A percentile compares a stretch with the other conserved stretches of the same genome.
Conservation (phyloP, 1,139 yeast species). For the Barnettozyma hawaiiensis region DNA sequence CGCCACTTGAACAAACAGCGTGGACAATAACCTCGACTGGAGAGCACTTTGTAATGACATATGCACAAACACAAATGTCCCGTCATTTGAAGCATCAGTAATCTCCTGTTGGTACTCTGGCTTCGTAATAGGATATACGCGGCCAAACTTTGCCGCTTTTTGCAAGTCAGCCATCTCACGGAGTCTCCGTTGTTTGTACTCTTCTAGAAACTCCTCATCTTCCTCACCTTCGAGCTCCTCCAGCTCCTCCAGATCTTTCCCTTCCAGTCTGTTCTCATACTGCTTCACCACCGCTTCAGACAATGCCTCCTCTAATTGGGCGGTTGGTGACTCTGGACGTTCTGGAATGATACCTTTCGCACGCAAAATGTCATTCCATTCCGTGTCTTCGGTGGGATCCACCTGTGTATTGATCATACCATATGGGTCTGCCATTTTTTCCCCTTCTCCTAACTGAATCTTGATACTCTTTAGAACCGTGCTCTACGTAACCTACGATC, state of each 20-base stretch:
- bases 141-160: conserved; percentile 64
- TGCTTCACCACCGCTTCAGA: conserved; percentile 77
- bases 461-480: no score
- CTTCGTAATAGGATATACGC: conserved; percentile 69
- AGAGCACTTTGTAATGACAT: conserved; percentile 62
- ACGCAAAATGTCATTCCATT: conserved; percentile 94
- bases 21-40: conserved; percentile 67
- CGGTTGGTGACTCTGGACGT: conserved; percentile 84
- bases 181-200: conserved; percentile 71
- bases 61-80: conserved; percentile 63
- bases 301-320: conserved; percentile 77
- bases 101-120: conserved; percentile 85
- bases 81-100: conserved; percentile 63
- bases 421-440: conserved; percentile 13
- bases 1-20: conserved; percentile 49
- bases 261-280: conserved; percentile 52
- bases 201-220: conserved; percentile 68
- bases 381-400: conserved; percentile 94
- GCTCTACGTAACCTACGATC: no score
- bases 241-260: conserved; percentile 68
- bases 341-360: conserved; percentile 90
- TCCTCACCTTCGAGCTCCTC: conserved; percentile 78
- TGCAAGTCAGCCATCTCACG: conserved; percentile 61
- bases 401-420: conserved; percentile 55
- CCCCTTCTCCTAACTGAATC: no score